These are phyloP conservation scores for Lodderomyces oxycetoniae DNA, from an alignment of 1,139 yeast genomes.

Conservation along the genomic window DNA sequence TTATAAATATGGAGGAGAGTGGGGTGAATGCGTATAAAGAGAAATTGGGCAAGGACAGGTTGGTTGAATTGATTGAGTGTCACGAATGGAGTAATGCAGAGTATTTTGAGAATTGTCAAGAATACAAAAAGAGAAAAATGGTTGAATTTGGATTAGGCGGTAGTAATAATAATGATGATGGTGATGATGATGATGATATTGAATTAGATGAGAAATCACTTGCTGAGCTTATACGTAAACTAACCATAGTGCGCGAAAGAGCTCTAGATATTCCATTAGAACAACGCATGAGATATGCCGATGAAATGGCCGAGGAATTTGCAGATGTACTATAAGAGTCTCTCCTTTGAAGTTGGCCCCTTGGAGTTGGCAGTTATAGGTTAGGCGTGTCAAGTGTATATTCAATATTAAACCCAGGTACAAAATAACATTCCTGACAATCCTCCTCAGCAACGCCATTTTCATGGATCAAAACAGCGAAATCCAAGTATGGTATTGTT, in stretches of 20 bases:
- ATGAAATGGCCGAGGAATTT: conserved; percentile 32
- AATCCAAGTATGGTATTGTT: conserved; percentile 54
- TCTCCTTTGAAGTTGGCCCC: background rate
- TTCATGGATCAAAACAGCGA: conserved; percentile 82
- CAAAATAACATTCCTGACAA: conserved; percentile 71
- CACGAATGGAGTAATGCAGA: conserved; percentile 37
- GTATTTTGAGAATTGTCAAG: conserved; percentile 8
- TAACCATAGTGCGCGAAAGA: conserved; percentile 26
- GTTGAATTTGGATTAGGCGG: too few relatives aligned
- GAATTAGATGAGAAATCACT: background rate
- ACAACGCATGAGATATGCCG: conserved; percentile 28
- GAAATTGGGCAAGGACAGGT: conserved; percentile 26
- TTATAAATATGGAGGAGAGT: conserved; percentile 19
- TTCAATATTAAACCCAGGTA: conserved; percentile 51
- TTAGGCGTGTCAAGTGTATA: conserved; percentile 18
- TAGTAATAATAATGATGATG: conserved; percentile 1
- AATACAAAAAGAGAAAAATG: conserved; percentile 19
- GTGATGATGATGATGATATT: background rate
- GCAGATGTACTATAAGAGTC: conserved; percentile 31
- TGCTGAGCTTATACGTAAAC: conserved; percentile 13
- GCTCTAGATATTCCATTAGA: conserved; percentile 21
- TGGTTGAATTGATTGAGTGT: conserved; percentile 34
- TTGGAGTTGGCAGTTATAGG: conserved; percentile 11
- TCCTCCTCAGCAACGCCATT: conserved; percentile 77
- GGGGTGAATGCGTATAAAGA: conserved; percentile 28